phyloP scores from a whole-genome alignment of 106 monocot genomes.

The Ottelia alismoides region DNA sequence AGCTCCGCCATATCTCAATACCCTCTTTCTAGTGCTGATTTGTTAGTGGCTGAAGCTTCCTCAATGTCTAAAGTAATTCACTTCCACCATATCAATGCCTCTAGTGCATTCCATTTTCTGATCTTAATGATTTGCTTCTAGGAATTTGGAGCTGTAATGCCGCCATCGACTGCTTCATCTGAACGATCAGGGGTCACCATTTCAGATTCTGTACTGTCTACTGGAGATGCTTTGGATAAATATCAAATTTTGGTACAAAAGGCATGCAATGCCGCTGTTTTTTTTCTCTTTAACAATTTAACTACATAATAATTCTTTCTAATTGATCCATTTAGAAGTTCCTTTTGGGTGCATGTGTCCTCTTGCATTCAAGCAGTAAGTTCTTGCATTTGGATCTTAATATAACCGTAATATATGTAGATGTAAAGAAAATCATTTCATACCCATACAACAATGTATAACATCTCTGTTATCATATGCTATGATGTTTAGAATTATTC shows the following conservation, averaged over 20 bases:
- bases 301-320: no score
- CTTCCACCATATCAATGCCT: no score
- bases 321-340: no score
- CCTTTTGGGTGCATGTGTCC: no score
- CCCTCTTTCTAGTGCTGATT: slow-evolving; percentile 37
- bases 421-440: no score
- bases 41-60: slow-evolving; percentile 29
- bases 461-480: no score
- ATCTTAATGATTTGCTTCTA: slow-evolving; percentile 15
- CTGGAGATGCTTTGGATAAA: slow-evolving; percentile 73
- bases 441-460: no score
- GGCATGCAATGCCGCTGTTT: slow-evolving; percentile 34
- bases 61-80: slow-evolving; percentile 36
- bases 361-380: no score
- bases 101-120: background rate
- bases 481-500: no score
- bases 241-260: slow-evolving; percentile 68
- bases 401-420: no score
- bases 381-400: no score
- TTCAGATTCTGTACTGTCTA: slow-evolving; percentile 42
- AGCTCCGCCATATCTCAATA: slow-evolving; percentile 24
- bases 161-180: slow-evolving; percentile 20
- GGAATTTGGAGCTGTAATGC: slow-evolving; percentile 45
- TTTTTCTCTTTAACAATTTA: no score
- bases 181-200: slow-evolving; percentile 31